Percentiles rank a stretch among this genome's conserved stretches.
phyloP scores from a whole-genome alignment of 2,329 filamentous ascomycete genomes.

The Penicillium rolfsii region DNA sequence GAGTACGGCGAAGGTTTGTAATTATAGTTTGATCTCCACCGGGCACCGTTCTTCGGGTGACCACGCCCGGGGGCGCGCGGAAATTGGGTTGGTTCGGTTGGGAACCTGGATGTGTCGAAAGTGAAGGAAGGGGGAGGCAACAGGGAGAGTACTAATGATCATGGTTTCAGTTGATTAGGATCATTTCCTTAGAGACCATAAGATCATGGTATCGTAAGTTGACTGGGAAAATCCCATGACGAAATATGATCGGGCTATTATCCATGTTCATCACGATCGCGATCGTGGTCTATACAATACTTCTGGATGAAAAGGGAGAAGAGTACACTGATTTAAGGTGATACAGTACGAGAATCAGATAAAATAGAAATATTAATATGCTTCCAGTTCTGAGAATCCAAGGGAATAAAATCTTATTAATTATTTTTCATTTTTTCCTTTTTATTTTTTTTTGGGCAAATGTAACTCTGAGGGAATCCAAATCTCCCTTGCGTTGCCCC shows the following conservation, averaged over 20 bases:
- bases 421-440: neutral
- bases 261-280: neutral
- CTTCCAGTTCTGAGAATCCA: neutral
- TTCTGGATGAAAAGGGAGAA: neutral
- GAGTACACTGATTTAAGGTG: too few relatives aligned
- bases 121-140: neutral
- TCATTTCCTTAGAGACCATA: neutral
- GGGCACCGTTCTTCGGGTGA: conserved; percentile 9
- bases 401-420: neutral
- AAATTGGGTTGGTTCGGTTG: conserved; percentile 7
- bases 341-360: neutral
- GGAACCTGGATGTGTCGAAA: neutral
- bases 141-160: neutral
- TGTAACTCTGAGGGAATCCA: conserved; percentile 22
- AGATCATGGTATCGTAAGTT: neutral
- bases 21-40: conserved; percentile 6
- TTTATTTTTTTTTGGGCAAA: neutral
- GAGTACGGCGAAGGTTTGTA: neutral
- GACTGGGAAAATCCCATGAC: neutral
- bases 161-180: neutral
- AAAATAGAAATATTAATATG: neutral
- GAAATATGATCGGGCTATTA: neutral
- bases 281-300: neutral
- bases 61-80: conserved; percentile 8
- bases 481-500: conserved; percentile 19